Evolutionary conservation across 257 asterid genomes (phyloP).

Genomic region (Solanum habrochaites): DNA sequence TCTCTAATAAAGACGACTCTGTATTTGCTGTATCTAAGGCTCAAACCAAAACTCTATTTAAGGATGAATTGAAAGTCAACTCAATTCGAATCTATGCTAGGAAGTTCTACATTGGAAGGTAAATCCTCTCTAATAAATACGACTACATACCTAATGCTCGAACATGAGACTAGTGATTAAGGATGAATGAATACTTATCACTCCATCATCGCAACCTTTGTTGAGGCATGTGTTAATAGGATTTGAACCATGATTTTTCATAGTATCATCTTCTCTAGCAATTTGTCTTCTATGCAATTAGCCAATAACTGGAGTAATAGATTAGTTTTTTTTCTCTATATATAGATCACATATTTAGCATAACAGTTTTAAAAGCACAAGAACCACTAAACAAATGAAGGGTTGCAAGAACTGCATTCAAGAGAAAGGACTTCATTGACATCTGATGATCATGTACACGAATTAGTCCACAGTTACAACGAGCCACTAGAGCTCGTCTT

Average conservation of each 20-base stretch:
- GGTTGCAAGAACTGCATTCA: neutral
- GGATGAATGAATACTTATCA: neutral
- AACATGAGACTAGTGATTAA: neutral
- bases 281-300: neutral
- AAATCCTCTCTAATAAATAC: neutral
- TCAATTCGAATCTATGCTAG: neutral
- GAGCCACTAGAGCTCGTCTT: neutral
- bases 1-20: neutral
- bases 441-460: neutral
- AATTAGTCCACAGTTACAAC: neutral
- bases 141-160: neutral
- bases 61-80: neutral
- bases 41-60: neutral
- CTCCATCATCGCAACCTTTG: neutral
- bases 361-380: neutral
- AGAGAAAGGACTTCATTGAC: neutral
- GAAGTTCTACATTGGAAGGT: neutral
- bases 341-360: neutral
- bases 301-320: neutral
- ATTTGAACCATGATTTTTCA: neutral
- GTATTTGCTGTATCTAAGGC: neutral
- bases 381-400: neutral
- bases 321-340: neutral
- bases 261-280: neutral
- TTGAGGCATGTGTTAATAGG: neutral